Evolutionary conservation across 139 green algal species (phyloP).

Genomic region (Chlorella sorokiniana): DNA sequence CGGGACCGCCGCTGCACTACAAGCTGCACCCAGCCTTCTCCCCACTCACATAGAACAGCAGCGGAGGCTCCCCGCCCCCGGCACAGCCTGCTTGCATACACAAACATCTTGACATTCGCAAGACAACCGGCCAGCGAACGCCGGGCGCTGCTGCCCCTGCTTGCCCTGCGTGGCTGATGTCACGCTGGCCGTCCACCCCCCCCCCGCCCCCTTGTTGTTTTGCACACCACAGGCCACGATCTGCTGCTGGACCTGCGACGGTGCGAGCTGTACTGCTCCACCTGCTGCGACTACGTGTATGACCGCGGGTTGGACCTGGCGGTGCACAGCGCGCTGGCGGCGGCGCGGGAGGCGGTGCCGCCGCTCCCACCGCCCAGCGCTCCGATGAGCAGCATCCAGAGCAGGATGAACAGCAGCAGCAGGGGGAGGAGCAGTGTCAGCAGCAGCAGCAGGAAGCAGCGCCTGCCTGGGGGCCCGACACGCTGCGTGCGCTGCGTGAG

Average conservation of each 20-base stretch:
- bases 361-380: background rate
- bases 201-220: background rate
- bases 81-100: too few species aligned
- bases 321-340: background rate
- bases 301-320: conserved; percentile 62
- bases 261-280: conserved; percentile 74
- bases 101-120: too few species aligned
- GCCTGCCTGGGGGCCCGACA: background rate
- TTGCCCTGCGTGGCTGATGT: background rate
- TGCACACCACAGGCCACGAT: conserved; percentile 49
- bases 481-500: background rate
- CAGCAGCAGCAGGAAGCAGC: background rate
- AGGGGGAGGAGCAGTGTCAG: background rate
- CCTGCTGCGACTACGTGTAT: conserved; percentile 79
- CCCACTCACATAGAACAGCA: too few species aligned
- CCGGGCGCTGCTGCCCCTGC: too few species aligned
- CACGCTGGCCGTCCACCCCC: background rate
- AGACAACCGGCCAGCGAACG: too few species aligned
- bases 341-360: background rate
- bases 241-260: conserved; percentile 61
- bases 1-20: too few species aligned
- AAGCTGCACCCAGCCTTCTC: too few species aligned
- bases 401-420: background rate
- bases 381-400: background rate
- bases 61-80: too few species aligned